phyloP scores from a whole-genome alignment of 495 filamentous ascomycete species.

The Penicillium paradoxum region DNA sequence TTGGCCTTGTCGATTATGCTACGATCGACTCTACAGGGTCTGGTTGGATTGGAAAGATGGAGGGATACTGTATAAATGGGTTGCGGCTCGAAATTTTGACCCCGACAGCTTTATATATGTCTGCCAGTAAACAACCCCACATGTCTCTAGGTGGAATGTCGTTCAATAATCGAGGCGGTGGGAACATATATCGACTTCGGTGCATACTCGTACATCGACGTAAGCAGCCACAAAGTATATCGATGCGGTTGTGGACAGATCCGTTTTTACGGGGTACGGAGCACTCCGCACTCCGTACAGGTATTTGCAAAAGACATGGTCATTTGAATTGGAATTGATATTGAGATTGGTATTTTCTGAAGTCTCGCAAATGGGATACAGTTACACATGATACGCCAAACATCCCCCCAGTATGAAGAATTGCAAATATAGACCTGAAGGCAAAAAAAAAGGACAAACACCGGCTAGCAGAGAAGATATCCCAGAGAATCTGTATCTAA shows the following conservation, averaged over 20 bases:
- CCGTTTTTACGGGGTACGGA: no score
- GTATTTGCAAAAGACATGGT: background rate
- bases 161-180: background rate
- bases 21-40: constrained; percentile 7
- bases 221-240: no score
- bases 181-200: background rate
- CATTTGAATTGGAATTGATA: background rate
- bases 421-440: constrained; percentile 2
- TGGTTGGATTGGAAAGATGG: background rate
- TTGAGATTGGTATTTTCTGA: constrained; percentile 5
- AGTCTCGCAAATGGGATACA: constrained; percentile 28
- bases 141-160: no score
- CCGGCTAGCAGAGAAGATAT: constrained; percentile 20
- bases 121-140: no score
- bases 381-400: constrained; percentile 19
- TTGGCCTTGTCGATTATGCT: constrained; percentile 19
- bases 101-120: no score
- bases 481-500: constrained; percentile 10
- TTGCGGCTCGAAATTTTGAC: no score
- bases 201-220: no score
- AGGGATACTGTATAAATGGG: background rate
- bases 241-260: no score
- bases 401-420: constrained; percentile 23
- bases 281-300: no score
- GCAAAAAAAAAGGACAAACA: constrained; percentile 13